Evolutionary conservation across 1,284 basidiomycete species (phyloP).

Genomic region (Cystobasidiaceae sp.): DNA sequence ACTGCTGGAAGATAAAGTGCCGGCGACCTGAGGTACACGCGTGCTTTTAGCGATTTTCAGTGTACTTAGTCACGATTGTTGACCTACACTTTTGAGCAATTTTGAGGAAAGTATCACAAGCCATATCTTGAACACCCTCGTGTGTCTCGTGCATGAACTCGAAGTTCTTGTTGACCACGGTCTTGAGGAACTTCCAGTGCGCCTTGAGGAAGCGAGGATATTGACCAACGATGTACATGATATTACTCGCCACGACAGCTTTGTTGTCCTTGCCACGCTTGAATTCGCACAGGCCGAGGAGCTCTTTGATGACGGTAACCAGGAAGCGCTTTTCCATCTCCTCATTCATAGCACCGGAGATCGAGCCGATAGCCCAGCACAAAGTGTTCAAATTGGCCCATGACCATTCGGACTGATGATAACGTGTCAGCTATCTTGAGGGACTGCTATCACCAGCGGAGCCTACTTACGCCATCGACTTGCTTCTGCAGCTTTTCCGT

Average conservation of each 20-base stretch:
- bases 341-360: constrained; percentile 99
- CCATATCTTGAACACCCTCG: constrained; percentile 99
- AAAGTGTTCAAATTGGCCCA: constrained; percentile 99
- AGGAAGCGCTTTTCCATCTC: constrained; percentile 99
- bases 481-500: constrained; percentile 96
- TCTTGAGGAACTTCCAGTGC: constrained; percentile 99
- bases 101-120: constrained; percentile 99
- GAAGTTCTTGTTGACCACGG: constrained; percentile 98
- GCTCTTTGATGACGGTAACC: constrained; percentile 95
- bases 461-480: constrained; percentile 45
- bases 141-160: constrained; percentile 99
- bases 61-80: not conserved
- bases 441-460: not conserved
- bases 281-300: constrained; percentile 93
- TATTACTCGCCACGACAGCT: constrained; percentile 97
- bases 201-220: constrained; percentile 99
- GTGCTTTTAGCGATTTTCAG: too few relatives aligned
- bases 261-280: constrained; percentile 99
- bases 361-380: constrained; percentile 99
- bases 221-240: constrained; percentile 99
- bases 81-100: constrained; percentile 77
- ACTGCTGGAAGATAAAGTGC: constrained; percentile 98
- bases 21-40: constrained; percentile 61
- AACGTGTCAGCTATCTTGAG: not conserved
- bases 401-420: constrained; percentile 27